Percentiles rank a stretch among this genome's conserved stretches.
These are phyloP conservation scores for Lanzia echinophila DNA, from an alignment of 2,329 filamentous ascomycete species.

Conservation along the genomic window DNA sequence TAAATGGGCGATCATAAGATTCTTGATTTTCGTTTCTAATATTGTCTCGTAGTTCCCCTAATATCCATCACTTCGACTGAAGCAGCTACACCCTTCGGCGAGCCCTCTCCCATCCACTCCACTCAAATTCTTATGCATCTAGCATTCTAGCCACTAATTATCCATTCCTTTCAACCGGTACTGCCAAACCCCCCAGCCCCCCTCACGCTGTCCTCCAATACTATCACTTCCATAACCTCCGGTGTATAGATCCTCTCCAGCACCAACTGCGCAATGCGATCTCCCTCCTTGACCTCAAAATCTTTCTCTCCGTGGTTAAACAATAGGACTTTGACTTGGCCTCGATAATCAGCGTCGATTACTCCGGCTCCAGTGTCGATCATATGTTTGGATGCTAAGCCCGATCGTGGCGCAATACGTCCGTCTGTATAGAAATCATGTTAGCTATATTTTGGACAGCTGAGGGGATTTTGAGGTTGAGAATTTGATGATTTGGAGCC, in stretches of 20 bases:
- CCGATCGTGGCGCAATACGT: slow-evolving; percentile 83
- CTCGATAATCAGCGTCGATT: slow-evolving; percentile 95
- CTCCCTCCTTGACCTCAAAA: slow-evolving; percentile 75
- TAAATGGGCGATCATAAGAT: background rate
- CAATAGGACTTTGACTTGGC: slow-evolving; percentile 86
- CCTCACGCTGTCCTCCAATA: slow-evolving; percentile 83
- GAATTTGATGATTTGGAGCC: background rate
- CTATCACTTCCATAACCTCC: slow-evolving; percentile 79
- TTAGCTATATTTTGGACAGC: background rate
- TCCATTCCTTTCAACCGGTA: slow-evolving; percentile 49
- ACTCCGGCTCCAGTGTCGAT: slow-evolving; percentile 95
- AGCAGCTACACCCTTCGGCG: background rate
- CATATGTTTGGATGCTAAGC: slow-evolving; percentile 86
- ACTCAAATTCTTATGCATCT: slow-evolving; percentile 3
- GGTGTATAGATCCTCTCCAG: slow-evolving; percentile 93
- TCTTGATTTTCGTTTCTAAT: background rate
- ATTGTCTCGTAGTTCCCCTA: background rate
- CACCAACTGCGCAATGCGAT: slow-evolving; percentile 88
- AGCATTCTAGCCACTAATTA: too few species aligned
- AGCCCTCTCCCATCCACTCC: background rate
- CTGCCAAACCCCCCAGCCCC: slow-evolving; percentile 90
- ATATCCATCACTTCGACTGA: background rate
- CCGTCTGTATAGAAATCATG: slow-evolving; percentile 54
- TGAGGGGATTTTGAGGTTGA: background rate
- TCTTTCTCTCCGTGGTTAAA: slow-evolving; percentile 86